Conservation (phyloP, 768 basidiomycete species). For the Macrolepiota albuminosa region DNA sequence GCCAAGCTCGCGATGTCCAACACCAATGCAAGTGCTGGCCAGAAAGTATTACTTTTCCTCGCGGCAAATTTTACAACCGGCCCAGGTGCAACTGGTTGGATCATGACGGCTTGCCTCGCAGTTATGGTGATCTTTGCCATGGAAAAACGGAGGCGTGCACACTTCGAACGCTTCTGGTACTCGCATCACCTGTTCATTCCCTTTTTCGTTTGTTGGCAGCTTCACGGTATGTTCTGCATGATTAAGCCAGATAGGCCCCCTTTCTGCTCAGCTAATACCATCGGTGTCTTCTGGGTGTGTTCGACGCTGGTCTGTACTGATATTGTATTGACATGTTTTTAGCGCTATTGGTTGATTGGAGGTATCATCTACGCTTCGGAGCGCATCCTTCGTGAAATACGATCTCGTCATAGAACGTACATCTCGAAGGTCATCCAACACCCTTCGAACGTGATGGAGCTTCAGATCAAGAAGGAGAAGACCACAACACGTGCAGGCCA, state of each 20-base stretch:
- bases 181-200: constrained; percentile 84
- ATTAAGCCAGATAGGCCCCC: constrained; percentile 87
- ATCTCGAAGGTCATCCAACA: constrained; percentile 95
- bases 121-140: constrained; percentile 83
- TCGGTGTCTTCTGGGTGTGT: constrained; percentile 94
- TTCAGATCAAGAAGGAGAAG: constrained; percentile 97
- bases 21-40: constrained; percentile 46
- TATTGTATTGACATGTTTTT: not conserved
- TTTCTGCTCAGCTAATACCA: constrained; percentile 77
- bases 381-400: constrained; percentile 87
- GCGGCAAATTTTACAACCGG: constrained; percentile 77
- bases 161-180: constrained; percentile 91
- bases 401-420: constrained; percentile 87
- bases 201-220: constrained; percentile 93
- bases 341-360: constrained; percentile 90
- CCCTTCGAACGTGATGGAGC: constrained; percentile 89
- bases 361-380: constrained; percentile 84
- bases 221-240: constrained; percentile 97
- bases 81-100: constrained; percentile 82
- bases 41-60: constrained; percentile 68
- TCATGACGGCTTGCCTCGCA: constrained; percentile 71
- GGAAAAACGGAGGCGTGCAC: constrained; percentile 71
- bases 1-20: constrained; percentile 56
- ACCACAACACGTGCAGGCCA: constrained; percentile 80
- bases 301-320: not conserved